Base-by-base conservation (phyloP, 208 protist species). In the Vickermania ingenoplastis region DNA sequence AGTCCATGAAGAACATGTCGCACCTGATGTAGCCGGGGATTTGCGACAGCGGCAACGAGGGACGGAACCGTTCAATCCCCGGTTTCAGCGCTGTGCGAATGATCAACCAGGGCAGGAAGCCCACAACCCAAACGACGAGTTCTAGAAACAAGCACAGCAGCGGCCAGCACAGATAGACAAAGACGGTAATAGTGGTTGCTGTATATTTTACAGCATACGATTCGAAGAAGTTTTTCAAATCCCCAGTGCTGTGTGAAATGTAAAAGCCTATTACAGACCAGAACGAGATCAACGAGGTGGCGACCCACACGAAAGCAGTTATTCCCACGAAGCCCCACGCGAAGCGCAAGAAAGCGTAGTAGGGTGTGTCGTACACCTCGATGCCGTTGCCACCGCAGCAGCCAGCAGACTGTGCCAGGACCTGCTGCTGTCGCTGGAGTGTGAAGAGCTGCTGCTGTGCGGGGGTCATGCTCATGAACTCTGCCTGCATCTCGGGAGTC, bases 1-100 rank as follows among this genome's bases (percentile, higher is more conserved):
- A 83, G 57, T 93, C 86, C 73, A 83, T 89, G 67, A 93, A 90
- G 67, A 91, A 93, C 86, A 89, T 89, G 61, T 93, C 86, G 5
- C 75, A 69, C 2, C 86, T 77, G 41, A 93, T 86, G 55, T 69
- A 89, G 27, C 75, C 77, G n/a, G 86, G 86, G 50, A 91, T 57
- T 65, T 93, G 48, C 50, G 77, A 66, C 11, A 81, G 62, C 22
- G 80, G 83, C 62, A 93, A 66, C 11, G 69, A 71, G 3, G 86
- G 86, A 23, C 86, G 86, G 54, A 83, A 75, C 55, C 72, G 69
- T 28, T 68, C 64, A 41, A 93, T 79, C 1, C 78, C 78, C 1
- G 65, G 61, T 63, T 88, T 84, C 66, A 77, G 84, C 5, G 67
- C 63, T 29, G 49, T 75, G 57, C 86, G 82, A 30, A 89, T 71